Percentiles rank a stretch among this genome's conserved stretches.
Evolutionary conservation across 2,329 filamentous ascomycete genomes (phyloP).

Genomic region (Venturia aucupariae): DNA sequence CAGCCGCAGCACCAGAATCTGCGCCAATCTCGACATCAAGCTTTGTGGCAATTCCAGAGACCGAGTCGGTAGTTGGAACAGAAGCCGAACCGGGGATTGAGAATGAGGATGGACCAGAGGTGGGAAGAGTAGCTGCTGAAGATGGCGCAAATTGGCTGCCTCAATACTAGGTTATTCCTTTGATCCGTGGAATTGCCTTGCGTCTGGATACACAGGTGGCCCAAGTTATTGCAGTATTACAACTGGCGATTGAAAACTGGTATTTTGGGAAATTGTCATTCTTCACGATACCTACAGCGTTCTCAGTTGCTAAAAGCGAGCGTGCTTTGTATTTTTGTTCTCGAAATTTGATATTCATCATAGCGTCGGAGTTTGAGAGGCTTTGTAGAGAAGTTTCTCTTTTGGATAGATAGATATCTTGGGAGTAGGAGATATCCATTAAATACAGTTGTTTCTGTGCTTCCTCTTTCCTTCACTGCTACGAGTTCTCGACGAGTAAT

Average conservation of each 20-base stretch:
- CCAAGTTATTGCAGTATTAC: neutral
- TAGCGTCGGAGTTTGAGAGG: constrained; percentile 5
- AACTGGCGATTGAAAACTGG: neutral
- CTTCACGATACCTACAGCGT: constrained; percentile 2
- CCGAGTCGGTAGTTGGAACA: neutral
- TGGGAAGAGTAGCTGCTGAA: neutral
- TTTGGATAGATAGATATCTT: neutral
- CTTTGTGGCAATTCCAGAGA: neutral
- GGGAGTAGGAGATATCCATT: neutral
- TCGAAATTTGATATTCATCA: neutral
- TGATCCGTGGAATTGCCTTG: neutral
- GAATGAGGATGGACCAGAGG: neutral
- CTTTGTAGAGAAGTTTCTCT: neutral
- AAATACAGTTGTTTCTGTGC: too few relatives aligned
- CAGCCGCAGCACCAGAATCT: neutral
- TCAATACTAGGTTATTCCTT: neutral
- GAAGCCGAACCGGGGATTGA: neutral
- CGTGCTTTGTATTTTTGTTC: neutral
- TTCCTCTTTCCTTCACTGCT: too few relatives aligned
- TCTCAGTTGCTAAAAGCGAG: neutral
- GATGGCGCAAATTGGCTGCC: neutral
- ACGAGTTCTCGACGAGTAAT: too few relatives aligned
- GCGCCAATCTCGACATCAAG: neutral
- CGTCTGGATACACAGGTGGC: neutral
- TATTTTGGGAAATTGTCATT: neutral